These are phyloP conservation scores for Yarrowia sp. DNA, from an alignment of 805 yeast genomes.

Conservation along the genomic window DNA sequence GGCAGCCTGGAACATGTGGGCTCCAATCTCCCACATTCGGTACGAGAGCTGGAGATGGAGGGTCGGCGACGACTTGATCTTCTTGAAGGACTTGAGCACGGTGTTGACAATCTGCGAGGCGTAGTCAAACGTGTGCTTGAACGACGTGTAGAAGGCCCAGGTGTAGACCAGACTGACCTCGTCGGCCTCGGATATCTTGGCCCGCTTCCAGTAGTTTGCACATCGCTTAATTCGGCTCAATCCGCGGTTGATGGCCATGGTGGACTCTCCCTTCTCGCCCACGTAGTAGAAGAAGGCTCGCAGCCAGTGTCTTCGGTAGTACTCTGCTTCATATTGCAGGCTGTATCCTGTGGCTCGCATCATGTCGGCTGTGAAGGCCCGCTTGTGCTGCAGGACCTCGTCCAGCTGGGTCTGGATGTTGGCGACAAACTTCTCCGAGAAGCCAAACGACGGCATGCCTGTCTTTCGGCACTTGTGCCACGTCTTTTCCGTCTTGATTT, in stretches of 20 bases:
- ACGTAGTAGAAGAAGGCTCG: constrained; percentile 12
- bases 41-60: constrained; percentile 4
- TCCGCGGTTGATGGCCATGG: neutral
- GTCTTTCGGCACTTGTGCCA: constrained; percentile 18
- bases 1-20: constrained; percentile 20
- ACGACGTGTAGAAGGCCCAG: neutral
- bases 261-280: neutral
- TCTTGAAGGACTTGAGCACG: constrained; percentile 5
- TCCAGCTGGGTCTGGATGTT: constrained; percentile 20
- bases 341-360: constrained; percentile 10
- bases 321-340: constrained; percentile 2
- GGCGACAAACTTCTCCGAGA: constrained; percentile 16
- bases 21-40: constrained; percentile 25
- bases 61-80: constrained; percentile 10
- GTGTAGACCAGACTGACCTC: constrained; percentile 14
- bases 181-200: neutral
- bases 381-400: constrained; percentile 3
- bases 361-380: constrained; percentile 14
- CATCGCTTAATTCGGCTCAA: constrained; percentile 1
- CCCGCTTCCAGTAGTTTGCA: constrained; percentile 3
- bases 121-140: neutral
- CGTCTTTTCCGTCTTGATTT: constrained; percentile 9
- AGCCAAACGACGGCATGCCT: constrained; percentile 11
- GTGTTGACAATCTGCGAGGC: constrained; percentile 10
- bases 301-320: constrained; percentile 18